A percentile compares a stretch with the other conserved stretches of the same genome.
Evolutionary conservation across 352 stramenopile species (phyloP).

Genomic region (Globisporangium mamillatum): DNA sequence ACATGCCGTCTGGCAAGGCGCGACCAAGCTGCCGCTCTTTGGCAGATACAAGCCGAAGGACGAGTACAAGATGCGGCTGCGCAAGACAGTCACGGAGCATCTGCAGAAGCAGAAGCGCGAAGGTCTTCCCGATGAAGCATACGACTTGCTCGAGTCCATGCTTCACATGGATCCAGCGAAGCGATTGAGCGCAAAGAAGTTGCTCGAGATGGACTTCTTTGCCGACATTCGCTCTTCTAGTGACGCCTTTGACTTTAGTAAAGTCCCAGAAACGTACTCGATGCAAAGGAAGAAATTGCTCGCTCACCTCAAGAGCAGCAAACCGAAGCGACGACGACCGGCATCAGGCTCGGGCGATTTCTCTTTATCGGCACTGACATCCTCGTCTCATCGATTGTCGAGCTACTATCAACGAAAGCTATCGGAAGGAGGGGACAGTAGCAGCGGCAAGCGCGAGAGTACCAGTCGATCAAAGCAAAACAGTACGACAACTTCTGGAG

Average conservation of each 20-base stretch:
- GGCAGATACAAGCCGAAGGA: slow-evolving; percentile 55
- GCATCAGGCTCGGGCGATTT: slow-evolving; percentile 12
- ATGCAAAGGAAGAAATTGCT: slow-evolving; percentile 60
- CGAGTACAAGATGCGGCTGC: slow-evolving; percentile 74
- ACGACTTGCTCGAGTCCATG: slow-evolving; percentile 71
- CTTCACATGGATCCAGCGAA: slow-evolving; percentile 72
- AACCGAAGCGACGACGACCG: slow-evolving; percentile 26
- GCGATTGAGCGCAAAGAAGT: slow-evolving; percentile 40
- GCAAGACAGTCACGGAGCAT: slow-evolving; percentile 71
- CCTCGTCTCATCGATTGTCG: slow-evolving; percentile 14
- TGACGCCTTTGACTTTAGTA: slow-evolving; percentile 38
- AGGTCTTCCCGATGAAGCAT: slow-evolving; percentile 43
- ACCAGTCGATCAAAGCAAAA: not conserved
- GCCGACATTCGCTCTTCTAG: slow-evolving; percentile 27
- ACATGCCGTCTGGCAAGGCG: slow-evolving; percentile 44
- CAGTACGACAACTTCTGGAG: not conserved
- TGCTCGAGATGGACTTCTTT: slow-evolving; percentile 67
- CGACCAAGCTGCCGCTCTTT: slow-evolving; percentile 54
- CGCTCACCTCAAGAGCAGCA: slow-evolving; percentile 49
- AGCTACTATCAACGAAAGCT: slow-evolving; percentile 26
- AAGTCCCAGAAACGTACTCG: slow-evolving; percentile 44
- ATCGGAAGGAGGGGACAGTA: slow-evolving; percentile 16
- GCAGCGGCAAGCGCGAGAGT: slow-evolving; percentile 3
- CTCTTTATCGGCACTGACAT: not conserved
- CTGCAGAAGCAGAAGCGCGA: slow-evolving; percentile 42